A percentile compares a stretch with the other conserved stretches of the same genome.
Evolutionary conservation across 345 rosid genomes (phyloP).

Genomic region (Lenwebbia sp.): DNA sequence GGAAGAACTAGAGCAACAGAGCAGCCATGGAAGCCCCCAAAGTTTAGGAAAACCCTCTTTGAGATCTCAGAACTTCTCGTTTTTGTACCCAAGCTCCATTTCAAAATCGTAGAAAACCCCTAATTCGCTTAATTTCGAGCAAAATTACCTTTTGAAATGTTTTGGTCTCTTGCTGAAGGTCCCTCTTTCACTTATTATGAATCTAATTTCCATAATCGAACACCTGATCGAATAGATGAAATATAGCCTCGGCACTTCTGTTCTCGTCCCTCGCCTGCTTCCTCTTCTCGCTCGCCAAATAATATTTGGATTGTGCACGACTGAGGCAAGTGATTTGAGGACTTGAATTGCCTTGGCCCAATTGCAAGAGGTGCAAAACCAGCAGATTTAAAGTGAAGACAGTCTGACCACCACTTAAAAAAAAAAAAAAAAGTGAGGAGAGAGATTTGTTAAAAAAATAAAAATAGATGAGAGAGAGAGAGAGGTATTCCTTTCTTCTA

Average conservation of each 20-base stretch:
- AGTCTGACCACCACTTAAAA: too few species aligned
- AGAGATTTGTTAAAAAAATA: too few species aligned
- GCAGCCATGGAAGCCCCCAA: too few species aligned
- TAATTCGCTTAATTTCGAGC: neutral
- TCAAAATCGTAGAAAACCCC: neutral
- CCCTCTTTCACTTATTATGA: neutral
- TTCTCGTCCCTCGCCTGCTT: constrained; percentile 42
- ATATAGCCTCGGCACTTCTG: constrained; percentile 58
- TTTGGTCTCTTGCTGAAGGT: neutral
- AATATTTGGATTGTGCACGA: neutral
- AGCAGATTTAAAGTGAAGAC: too few species aligned
- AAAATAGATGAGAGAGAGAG: too few species aligned
- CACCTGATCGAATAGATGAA: constrained; percentile 38
- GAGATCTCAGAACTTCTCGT: too few species aligned
- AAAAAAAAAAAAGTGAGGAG: too few species aligned
- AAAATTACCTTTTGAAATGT: neutral
- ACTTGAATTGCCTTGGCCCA: neutral
- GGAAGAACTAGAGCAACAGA: too few species aligned
- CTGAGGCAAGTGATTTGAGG: neutral
- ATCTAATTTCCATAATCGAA: constrained; percentile 39
- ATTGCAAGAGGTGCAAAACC: neutral
- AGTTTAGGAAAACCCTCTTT: too few species aligned
- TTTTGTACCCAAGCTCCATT: neutral
- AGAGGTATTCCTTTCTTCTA: too few species aligned
- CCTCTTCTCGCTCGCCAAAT: constrained; percentile 41